Base-by-base conservation (phyloP, 1,284 basidiomycete species). In the Moesziomyces parantarcticus region DNA sequence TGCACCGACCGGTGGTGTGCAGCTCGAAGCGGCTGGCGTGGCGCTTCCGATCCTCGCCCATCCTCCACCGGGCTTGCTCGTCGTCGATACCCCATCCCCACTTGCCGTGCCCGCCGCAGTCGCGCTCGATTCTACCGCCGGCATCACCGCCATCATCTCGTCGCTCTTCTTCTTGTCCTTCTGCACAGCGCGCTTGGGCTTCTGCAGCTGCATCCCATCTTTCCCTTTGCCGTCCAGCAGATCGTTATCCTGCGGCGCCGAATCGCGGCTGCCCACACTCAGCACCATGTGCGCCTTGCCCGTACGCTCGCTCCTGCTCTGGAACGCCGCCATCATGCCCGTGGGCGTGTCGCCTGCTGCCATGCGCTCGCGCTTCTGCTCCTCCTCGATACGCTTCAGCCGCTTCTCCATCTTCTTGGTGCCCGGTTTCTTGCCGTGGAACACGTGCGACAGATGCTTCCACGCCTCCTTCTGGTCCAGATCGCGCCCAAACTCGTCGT, bases 401-500 rank as follows among this genome's bases (percentile, higher is more conserved):
- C 71, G 52, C 67, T 79, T 78, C 52, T 83, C 82, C 58, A 75
- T 74, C 66, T 80, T 78, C 57, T 78, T 79, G 46, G 75, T 63
- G 1, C 82, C 82, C 5, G 81, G 82, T 36, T 61, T 70, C 50
- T 77, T 80, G 25, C 82, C 82, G 60, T 83, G 82, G 75, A 83
- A 83, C 16, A 75, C 68, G 67, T 83, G 82, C 46, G 74, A 77
- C 14, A 83, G 76, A 23, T 74, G 66, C 71, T 85, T 85, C 84
- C 84, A 85, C 22, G 84, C 84, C 63, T 99, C 97, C 87, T 98
- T 98, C 34, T 91, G 90, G 23, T 92, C 92, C 83, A 98, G 87
- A 68, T 88, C 85, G 21, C 94, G 88, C n/a, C 97, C 97, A 82
- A 93, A 93, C 59, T 83, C 77, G 84, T 99, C 97, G 75, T 96